Conservation (phyloP, 345 rosid species). For the Citrus medica region DNA sequence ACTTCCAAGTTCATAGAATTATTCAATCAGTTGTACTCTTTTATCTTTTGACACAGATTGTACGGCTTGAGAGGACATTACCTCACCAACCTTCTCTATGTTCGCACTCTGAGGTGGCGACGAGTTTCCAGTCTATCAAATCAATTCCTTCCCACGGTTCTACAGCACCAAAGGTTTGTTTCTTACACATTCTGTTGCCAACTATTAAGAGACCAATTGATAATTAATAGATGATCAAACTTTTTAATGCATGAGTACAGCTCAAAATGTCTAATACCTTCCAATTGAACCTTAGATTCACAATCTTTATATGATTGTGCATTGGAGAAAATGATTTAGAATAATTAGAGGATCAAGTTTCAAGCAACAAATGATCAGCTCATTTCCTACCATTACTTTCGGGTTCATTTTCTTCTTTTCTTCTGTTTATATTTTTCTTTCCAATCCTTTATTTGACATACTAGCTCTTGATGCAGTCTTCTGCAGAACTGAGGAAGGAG, state of each 20-base stretch:
- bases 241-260: background rate
- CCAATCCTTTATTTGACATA: background rate
- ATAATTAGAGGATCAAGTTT: background rate
- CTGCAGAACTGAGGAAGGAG: constrained; percentile 59
- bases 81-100: constrained; percentile 26
- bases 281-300: background rate
- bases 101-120: constrained; percentile 24
- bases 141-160: constrained; percentile 29
- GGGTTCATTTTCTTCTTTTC: background rate
- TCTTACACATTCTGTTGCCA: background rate
- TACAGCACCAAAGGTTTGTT: constrained; percentile 32
- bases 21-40: background rate
- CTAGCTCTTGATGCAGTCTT: constrained; percentile 41
- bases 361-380: background rate
- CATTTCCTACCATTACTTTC: background rate
- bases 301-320: background rate
- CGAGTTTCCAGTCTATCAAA: constrained; percentile 21
- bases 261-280: background rate
- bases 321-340: background rate
- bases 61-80: constrained; percentile 35
- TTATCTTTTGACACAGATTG: constrained; percentile 28
- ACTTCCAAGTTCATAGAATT: background rate
- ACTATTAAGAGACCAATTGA: background rate
- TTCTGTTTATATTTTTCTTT: background rate
- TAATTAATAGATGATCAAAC: background rate